Base-by-base conservation (phyloP, 1,284 basidiomycete species). In the Moniliella sp. region DNA sequence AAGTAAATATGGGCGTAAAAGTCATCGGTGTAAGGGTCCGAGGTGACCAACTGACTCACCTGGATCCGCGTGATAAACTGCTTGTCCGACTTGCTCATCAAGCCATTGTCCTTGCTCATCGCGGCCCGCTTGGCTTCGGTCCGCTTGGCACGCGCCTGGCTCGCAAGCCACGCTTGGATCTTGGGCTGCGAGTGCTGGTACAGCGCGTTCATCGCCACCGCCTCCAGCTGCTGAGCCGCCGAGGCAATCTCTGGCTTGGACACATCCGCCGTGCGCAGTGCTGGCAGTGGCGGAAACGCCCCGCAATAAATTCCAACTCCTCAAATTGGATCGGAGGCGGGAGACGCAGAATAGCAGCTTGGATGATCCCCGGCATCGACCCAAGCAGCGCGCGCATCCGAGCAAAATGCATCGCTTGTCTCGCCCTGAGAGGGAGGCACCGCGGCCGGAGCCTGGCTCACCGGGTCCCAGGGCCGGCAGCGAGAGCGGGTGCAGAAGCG, bases 11-110 rank as follows among this genome's bases (percentile, higher is more conserved):
- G 88, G 4, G 84, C 88, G 55, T 99, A 97, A 58, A 93, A 99
- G 61, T 99, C 91, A 45, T 93, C 86, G 19, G 81, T 73, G 62
- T 91, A 94, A 0, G 91, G 91, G 65, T 97, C 91, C 14, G 53
- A 42, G 15, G 61, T 59, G 30, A 93, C 83, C 18, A 97, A 75
- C 57, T 97, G 88, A 1, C 84, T 93, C 28, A 99, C 81, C 64
- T 99, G 91, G 39, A 99, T 97, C 25, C 91, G 76, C 14, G 91
- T 97, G 63, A 99, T 97, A 61, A 97, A 99, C 58, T 97, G 88
- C 66, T 97, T 97, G 69, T 99, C 91, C 10, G 82, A 88, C 61
- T 86, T 80, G 0, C 78, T 83, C 91, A 99, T 99, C 34, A 94
- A 69, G 59, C 94, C 86, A 60, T 97, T 99, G 64, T 91, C 42